A percentile compares a stretch with the other conserved stretches of the same genome.
These are phyloP conservation scores for Coemansia erecta DNA, from an alignment of 192 early-diverging fungal genomes.

Conservation along the genomic window DNA sequence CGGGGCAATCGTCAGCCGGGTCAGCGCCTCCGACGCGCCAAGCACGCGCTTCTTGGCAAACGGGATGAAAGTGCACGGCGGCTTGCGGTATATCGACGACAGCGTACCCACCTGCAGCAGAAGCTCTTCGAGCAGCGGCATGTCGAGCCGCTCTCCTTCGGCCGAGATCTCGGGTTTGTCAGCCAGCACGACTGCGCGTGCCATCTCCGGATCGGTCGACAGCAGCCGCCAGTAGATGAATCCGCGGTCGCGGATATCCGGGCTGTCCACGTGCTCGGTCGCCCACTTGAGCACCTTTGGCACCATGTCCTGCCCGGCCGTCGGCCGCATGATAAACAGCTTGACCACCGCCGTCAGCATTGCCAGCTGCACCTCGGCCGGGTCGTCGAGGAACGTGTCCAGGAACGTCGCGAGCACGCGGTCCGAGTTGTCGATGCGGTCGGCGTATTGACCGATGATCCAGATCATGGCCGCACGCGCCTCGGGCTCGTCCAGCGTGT, in stretches of 20 bases:
- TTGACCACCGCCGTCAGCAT: constrained; percentile 96
- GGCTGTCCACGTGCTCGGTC: constrained; percentile 93
- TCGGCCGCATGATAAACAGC: constrained; percentile 90
- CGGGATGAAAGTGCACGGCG: constrained; percentile 82
- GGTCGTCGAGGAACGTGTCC: constrained; percentile 87
- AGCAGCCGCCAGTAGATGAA: constrained; percentile 98
- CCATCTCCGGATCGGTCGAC: constrained; percentile 84
- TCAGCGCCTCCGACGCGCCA: constrained; percentile 40
- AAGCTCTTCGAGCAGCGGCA: constrained; percentile 80
- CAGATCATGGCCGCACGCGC: constrained; percentile 99
- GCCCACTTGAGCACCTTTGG: constrained; percentile 93
- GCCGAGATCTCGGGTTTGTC: constrained; percentile 94
- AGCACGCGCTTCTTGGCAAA: constrained; percentile 54
- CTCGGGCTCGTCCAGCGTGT: constrained; percentile 94
- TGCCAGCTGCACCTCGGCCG: constrained; percentile 85
- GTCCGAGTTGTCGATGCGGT: constrained; percentile 95
- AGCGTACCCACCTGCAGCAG: constrained; percentile 83
- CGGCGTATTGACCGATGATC: constrained; percentile 99
- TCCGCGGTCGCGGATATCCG: constrained; percentile 95
- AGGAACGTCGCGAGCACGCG: constrained; percentile 85
- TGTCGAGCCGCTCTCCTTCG: constrained; percentile 90
- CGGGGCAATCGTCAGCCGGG: constrained; percentile 42
- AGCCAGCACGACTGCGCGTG: constrained; percentile 75
- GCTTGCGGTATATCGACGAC: constrained; percentile 90
- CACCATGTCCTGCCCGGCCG: constrained; percentile 87